Base-by-base conservation (phyloP, 2,329 filamentous ascomycete genomes). In the Hypoxylon sp. region DNA sequence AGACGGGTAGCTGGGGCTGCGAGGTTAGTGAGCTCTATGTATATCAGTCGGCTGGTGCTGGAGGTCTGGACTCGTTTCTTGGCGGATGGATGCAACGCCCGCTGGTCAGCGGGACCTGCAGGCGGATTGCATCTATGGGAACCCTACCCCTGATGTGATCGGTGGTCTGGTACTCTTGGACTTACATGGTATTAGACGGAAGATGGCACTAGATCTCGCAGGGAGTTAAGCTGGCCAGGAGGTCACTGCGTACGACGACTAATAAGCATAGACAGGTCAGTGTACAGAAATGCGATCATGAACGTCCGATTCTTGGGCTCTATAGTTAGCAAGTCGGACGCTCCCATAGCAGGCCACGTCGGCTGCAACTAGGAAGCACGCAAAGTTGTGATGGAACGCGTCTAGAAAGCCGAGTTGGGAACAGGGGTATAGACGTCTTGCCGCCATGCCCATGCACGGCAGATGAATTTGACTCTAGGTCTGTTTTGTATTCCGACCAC, bases 41-140 rank as follows among this genome's bases (percentile, higher is more conserved):
- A 65, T 70, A 70, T 63, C 44, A 61, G 33, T 65, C 55, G 57
- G 53, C 29, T 35, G 63, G 67, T 63, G 50, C 29, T 63, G 22
- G 11, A 19, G 53, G 63, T 71, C 69, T 71, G 53, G 59, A 66
- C 67, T 59, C 35, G 26, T 48, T 42, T 22, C 66, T 71, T 65
- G 66, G 63, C 62, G 29, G 33, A 58, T 48, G 50, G 61, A 17
- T 58, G 51, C 31, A 35, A 63, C 33, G 57, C 52, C 53, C 42
- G 63, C 33, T 63, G 59, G 67, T 63, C 47, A 35, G 64, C 59
- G 57, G 69, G 63, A 71, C 67, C 67, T 71, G 69, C 69, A 71
- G 69, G 46, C 44, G 46, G 44, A 48, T 37, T 63, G 69, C 66
- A 61, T 62, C 17, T 66, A 59, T 47, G 46, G 63, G 54, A 51